Conservation (phyloP, 75 land plant genomes). For the Picea sitchensis region DNA sequence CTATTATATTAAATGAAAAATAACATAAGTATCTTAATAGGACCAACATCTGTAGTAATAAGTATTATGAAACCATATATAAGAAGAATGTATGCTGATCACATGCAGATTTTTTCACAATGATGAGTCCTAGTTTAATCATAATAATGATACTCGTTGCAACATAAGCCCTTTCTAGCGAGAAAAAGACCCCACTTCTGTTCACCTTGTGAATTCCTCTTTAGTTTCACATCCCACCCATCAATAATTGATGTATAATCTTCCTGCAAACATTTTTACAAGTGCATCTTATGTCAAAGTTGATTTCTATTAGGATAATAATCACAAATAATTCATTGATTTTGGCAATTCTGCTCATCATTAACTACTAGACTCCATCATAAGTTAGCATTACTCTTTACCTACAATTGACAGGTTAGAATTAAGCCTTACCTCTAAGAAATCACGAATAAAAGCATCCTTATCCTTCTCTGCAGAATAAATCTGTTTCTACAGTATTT, state of each 20-base stretch:
- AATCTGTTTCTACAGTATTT: conserved; percentile 72
- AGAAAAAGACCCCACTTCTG: conserved; percentile 95
- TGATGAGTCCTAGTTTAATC: too few relatives aligned
- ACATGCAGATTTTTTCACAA: too few relatives aligned
- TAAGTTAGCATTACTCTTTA: conserved; percentile 7
- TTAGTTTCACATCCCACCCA: conserved; percentile 89
- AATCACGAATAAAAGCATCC: conserved; percentile 63
- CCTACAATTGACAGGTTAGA: neutral
- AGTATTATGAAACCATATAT: too few relatives aligned
- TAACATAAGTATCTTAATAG: too few relatives aligned
- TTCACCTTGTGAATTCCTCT: conserved; percentile 65
- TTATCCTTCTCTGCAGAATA: conserved; percentile 60
- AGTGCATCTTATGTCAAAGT: neutral
- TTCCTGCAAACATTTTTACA: conserved; percentile 45
- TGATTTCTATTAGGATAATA: neutral
- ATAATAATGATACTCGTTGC: too few relatives aligned
- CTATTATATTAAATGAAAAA: too few relatives aligned
- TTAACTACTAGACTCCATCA: neutral
- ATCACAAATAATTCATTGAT: neutral
- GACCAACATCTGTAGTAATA: too few relatives aligned
- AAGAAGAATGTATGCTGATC: too few relatives aligned
- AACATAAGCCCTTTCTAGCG: conserved; percentile 38
- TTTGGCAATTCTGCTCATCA: conserved; percentile 1
- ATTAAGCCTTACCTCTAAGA: conserved; percentile 54
- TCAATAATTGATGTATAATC: conserved; percentile 81